Evolutionary conservation across 345 rosid genomes (phyloP).

Genomic region (Aurinia saxatilis): DNA sequence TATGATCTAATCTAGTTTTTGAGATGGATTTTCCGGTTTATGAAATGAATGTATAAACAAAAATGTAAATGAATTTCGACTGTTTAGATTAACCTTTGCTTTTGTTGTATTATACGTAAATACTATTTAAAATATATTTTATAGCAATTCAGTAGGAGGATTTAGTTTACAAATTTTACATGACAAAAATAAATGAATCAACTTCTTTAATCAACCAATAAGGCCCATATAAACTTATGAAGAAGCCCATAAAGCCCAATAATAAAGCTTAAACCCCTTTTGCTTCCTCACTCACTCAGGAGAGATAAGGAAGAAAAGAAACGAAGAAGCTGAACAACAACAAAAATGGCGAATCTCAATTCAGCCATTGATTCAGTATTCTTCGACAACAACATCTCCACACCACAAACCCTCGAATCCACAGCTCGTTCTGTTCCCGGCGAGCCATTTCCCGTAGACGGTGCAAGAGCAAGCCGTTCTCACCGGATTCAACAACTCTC

Average conservation of each 20-base stretch:
- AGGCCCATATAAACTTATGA: too few species aligned
- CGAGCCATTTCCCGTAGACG: constrained; percentile 62
- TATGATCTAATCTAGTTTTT: too few species aligned
- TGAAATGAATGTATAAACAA: too few species aligned
- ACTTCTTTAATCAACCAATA: too few species aligned
- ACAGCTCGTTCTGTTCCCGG: constrained; percentile 71
- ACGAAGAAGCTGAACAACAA: neutral
- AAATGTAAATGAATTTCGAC: too few species aligned
- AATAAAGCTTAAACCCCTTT: constrained; percentile 15
- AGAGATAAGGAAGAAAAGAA: constrained; percentile 29
- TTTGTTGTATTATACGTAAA: too few species aligned
- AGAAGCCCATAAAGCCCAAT: constrained; percentile 9
- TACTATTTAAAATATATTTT: too few species aligned
- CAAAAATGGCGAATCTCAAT: constrained; percentile 58
- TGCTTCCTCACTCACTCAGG: neutral
- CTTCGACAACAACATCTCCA: constrained; percentile 69
- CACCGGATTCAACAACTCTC: constrained; percentile 89
- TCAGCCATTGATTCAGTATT: constrained; percentile 77
- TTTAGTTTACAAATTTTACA: too few species aligned
- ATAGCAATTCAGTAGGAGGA: too few species aligned
- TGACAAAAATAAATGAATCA: too few species aligned
- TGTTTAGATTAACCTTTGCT: too few species aligned
- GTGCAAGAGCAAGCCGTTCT: constrained; percentile 53
- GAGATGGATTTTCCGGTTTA: too few species aligned
- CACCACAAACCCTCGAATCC: constrained; percentile 59